A percentile compares a stretch with the other conserved stretches of the same genome.
Conservation (phyloP, 768 basidiomycete genomes). For the Russula foetens region DNA sequence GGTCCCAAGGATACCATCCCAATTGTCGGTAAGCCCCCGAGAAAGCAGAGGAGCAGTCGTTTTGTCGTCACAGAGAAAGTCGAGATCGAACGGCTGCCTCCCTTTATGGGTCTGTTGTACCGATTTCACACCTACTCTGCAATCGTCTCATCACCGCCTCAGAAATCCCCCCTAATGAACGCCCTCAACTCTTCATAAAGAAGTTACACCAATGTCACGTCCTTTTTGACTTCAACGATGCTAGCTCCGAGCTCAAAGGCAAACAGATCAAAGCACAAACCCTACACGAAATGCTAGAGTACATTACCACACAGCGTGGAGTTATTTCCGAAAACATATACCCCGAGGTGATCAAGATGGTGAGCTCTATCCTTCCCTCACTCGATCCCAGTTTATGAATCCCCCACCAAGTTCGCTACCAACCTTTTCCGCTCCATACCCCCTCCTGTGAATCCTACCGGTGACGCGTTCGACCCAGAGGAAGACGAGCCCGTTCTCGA, state of each 20-base stretch:
- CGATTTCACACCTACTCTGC: background rate
- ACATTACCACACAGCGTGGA: slow-evolving; percentile 92
- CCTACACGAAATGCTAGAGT: slow-evolving; percentile 96
- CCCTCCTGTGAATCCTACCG: slow-evolving; percentile 96
- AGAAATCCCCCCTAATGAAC: slow-evolving; percentile 88
- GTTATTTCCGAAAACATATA: slow-evolving; percentile 97
- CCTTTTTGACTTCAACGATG: slow-evolving; percentile 98
- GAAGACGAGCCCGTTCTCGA: slow-evolving; percentile 99
- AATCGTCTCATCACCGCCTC: slow-evolving; percentile 19
- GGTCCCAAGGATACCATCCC: slow-evolving; percentile 96
- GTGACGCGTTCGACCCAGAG: slow-evolving; percentile 98
- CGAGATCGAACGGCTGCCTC: slow-evolving; percentile 89
- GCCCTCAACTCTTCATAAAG: slow-evolving; percentile 84
- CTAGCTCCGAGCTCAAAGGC: slow-evolving; percentile 88
- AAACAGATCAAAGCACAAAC: slow-evolving; percentile 99
- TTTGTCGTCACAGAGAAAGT: slow-evolving; percentile 96
- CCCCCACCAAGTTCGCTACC: slow-evolving; percentile 68
- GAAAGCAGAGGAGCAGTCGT: slow-evolving; percentile 95
- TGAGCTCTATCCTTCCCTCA: slow-evolving; percentile 31
- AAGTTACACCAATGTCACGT: slow-evolving; percentile 96
- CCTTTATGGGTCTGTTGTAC: slow-evolving; percentile 66
- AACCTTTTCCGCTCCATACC: slow-evolving; percentile 99
- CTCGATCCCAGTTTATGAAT: slow-evolving; percentile 4
- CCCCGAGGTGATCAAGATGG: slow-evolving; percentile 99
- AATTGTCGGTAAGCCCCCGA: slow-evolving; percentile 90